Evolutionary conservation across 2,329 filamentous ascomycete genomes (phyloP), one percentile per base, ranked within the genome.

Genomic region (Cercospora janseana): DNA sequence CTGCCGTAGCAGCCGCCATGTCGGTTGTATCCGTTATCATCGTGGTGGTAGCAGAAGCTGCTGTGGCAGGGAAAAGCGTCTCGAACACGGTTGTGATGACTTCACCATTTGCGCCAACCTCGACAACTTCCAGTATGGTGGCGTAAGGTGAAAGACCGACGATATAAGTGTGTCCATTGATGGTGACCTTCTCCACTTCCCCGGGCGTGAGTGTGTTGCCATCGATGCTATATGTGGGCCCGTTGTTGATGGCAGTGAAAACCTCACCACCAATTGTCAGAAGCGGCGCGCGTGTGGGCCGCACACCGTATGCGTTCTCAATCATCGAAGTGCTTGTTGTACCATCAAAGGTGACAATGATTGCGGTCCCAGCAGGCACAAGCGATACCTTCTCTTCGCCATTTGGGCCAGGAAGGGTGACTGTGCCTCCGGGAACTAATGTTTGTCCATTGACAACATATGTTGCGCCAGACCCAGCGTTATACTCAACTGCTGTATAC

Each of bases 61-160:
- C 66, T 3, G 68, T 69, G 1, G 69, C 70, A 4, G 70, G 69
- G 52, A 72, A 72, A 8, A 74, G 57, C 0, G 66, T 69, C 54
- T 68, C 60, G 46, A 52, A 59, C 12, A 49, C 40, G 6, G 63
- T 66, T 3, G 57, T 60, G 3, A 63, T 66, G 3, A 66, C 65
- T 15, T 57, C 63, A 13, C 63, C 63, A 3, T 65, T 64, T 4
- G 63, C 35, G 23, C 63, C 69, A 4, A 63, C 18, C n/a, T 58
- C 54, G 18, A 68, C 64, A 40, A 71, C 67, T 23, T 67, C 60
- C 6, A 73, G 53, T 13, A 68, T 49, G 0, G 70, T 72, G 2
- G 69, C 69, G 3, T 66, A 62, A 4, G 65, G 60, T 1, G 62
- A 60, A 0, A 74, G 65, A 20, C 57, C 64, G 21, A 67, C 51